These are phyloP conservation scores for Scheffersomyces quercinus DNA, from an alignment of 1,139 yeast species.

Conservation along the genomic window DNA sequence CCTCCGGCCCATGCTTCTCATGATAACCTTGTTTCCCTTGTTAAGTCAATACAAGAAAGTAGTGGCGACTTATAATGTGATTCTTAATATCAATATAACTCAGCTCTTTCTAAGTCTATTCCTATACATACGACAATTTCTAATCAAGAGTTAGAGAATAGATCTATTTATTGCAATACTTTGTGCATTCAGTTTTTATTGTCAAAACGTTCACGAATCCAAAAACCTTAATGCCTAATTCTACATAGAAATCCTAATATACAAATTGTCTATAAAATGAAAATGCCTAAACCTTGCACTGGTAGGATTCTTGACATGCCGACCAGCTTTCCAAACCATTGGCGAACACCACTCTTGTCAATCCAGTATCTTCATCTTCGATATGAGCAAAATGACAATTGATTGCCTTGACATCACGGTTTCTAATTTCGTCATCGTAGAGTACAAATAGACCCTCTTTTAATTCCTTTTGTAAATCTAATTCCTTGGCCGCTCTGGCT, in stretches of 20 bases:
- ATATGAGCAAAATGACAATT: conserved; percentile 64
- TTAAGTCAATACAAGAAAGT: conserved; percentile 40
- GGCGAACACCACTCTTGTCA: conserved; percentile 49
- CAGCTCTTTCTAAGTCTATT: conserved; percentile 14
- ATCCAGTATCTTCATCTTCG: conserved; percentile 44
- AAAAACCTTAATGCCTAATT: no score
- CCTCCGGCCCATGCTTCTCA: conserved; percentile 50
- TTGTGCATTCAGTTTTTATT: no score
- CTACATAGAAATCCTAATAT: no score
- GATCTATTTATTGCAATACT: background rate
- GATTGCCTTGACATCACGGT: conserved; percentile 60
- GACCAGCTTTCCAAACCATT: conserved; percentile 44
- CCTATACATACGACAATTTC: conserved; percentile 4
- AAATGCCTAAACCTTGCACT: no score
- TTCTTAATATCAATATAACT: conserved; percentile 23
- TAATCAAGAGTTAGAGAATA: background rate
- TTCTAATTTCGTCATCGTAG: conserved; percentile 70
- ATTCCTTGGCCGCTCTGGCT: conserved; percentile 42
- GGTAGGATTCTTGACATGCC: background rate
- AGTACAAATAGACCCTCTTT: conserved; percentile 54
- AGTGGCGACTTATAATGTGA: conserved; percentile 19
- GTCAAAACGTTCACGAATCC: no score
- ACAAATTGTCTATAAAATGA: no score
- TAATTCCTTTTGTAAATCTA: conserved; percentile 41
- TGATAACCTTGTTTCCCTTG: conserved; percentile 51